These are phyloP conservation scores for Aspergillus kassunensis DNA, from an alignment of 495 filamentous ascomycete genomes.

Conservation along the genomic window DNA sequence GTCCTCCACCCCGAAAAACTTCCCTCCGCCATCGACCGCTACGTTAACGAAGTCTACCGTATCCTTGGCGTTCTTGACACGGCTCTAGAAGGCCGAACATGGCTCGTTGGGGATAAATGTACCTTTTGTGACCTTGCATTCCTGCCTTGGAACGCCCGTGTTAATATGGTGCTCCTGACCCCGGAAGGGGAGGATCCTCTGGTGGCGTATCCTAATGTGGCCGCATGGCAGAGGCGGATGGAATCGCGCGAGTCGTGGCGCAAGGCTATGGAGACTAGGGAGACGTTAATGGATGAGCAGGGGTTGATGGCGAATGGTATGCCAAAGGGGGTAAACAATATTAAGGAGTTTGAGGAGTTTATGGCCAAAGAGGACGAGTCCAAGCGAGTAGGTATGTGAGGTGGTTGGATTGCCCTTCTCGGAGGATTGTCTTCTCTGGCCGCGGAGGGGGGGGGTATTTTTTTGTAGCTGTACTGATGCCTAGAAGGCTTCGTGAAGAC, in stretches of 20 bases:
- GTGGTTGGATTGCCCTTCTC: too few species aligned
- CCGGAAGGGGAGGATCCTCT: conserved; percentile 9
- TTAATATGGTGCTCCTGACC: background rate
- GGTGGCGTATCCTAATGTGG: conserved; percentile 25
- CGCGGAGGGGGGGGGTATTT: too few species aligned
- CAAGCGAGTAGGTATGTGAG: too few species aligned
- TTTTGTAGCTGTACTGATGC: too few species aligned
- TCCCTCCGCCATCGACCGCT: conserved; percentile 42
- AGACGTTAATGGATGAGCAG: conserved; percentile 7
- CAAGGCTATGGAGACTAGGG: background rate
- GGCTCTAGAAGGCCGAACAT: conserved; percentile 31
- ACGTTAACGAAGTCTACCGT: conserved; percentile 43
- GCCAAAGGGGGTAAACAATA: conserved; percentile 8
- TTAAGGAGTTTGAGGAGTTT: background rate
- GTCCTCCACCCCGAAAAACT: conserved; percentile 43
- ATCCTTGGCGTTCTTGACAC: conserved; percentile 42
- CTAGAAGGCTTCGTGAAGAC: too few species aligned
- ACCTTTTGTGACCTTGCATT: conserved; percentile 48
- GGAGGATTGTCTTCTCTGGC: too few species aligned
- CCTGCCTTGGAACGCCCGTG: conserved; percentile 37
- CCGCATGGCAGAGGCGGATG: conserved; percentile 28
- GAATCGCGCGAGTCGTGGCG: background rate
- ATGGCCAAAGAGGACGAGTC: too few species aligned
- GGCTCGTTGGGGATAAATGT: conserved; percentile 49
- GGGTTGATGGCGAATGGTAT: conserved; percentile 3